Base-by-base conservation (phyloP, 208 protist species). In the Trypanosomatidae sp. region DNA sequence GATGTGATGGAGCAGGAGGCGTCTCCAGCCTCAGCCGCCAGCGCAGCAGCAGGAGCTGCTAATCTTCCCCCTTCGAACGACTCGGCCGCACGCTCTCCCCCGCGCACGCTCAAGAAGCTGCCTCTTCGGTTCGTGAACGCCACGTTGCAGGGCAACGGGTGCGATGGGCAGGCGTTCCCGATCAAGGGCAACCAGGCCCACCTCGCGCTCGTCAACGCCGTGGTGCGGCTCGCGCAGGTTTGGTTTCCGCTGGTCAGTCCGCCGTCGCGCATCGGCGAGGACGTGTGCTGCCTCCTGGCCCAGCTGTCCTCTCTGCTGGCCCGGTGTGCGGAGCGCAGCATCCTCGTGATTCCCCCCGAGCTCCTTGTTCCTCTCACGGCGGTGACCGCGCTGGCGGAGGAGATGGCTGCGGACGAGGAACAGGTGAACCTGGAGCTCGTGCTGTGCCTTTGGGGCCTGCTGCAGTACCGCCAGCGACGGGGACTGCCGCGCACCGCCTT, bases 41-140 rank as follows among this genome's bases (percentile, higher is more conserved):
- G 39, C 19, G 25, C 28, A 46, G 22, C 60, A 3, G 28, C 60
- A 65, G 19, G n/a, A n/a, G n/a, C n/a, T n/a, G n/a, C n/a, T n/a
- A n/a, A n/a, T n/a, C n/a, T n/a, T n/a, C n/a, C n/a, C n/a, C n/a
- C n/a, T n/a, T n/a, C n/a, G n/a, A n/a, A n/a, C n/a, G n/a, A n/a
- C n/a, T n/a, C n/a, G n/a, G n/a, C n/a, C n/a, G 17, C 19, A 47
- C 17, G 22, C 60, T 47, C 39, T 39, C 60, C 25, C 0, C 49
- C 44, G 17, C 46, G 56, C 30, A 46, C 56, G 19, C 30, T 75
- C n/a, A 74, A 66, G 33, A 71, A 28, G 36, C 76, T 94, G 17
- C 90, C 92, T 13, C 77, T 97, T 19, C 90, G 88, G 5, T 67
- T 89, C n/a, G 79, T 88, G n/a, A 72, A 92, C 36, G 73, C 91